These are phyloP conservation scores for Bipolaris oryzae DNA, from an alignment of 2,329 filamentous ascomycete species.

Conservation along the genomic window DNA sequence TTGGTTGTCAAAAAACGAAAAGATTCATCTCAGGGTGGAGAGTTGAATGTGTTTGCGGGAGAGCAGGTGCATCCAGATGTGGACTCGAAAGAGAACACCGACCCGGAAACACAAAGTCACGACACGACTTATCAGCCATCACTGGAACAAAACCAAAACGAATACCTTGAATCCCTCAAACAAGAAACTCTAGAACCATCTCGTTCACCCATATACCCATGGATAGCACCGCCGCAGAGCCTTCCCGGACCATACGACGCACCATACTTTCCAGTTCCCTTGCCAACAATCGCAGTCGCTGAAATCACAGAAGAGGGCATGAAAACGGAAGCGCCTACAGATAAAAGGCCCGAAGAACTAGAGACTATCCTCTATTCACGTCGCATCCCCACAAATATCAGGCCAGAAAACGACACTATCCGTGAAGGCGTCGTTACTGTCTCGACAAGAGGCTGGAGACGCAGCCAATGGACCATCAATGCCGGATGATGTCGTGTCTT, in stretches of 20 bases:
- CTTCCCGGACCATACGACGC: slow-evolving; percentile 46
- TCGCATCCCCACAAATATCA: slow-evolving; percentile 34
- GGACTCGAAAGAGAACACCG: neutral
- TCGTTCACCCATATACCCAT: slow-evolving; percentile 40
- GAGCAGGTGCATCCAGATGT: neutral
- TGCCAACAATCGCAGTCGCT: slow-evolving; percentile 29
- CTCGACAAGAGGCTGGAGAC: slow-evolving; percentile 41
- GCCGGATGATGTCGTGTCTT: slow-evolving; percentile 28
- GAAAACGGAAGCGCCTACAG: slow-evolving; percentile 12
- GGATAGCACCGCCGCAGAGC: slow-evolving; percentile 38
- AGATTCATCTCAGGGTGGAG: slow-evolving; percentile 5
- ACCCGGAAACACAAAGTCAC: neutral
- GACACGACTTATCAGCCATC: neutral
- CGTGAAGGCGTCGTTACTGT: slow-evolving; percentile 37
- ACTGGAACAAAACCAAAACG: slow-evolving; percentile 11
- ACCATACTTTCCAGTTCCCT: slow-evolving; percentile 41
- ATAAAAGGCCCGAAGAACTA: slow-evolving; percentile 1
- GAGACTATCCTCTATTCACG: slow-evolving; percentile 32
- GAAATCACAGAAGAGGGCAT: slow-evolving; percentile 17
- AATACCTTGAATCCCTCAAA: slow-evolving; percentile 21
- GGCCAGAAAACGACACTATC: slow-evolving; percentile 14
- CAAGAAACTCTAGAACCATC: slow-evolving; percentile 24
- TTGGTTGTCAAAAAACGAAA: slow-evolving; percentile 5
- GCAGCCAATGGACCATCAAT: slow-evolving; percentile 44
- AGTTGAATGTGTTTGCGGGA: neutral